phyloP scores from a whole-genome alignment of 202 grass and related monocot species.

The Alloteropsis angusta region DNA sequence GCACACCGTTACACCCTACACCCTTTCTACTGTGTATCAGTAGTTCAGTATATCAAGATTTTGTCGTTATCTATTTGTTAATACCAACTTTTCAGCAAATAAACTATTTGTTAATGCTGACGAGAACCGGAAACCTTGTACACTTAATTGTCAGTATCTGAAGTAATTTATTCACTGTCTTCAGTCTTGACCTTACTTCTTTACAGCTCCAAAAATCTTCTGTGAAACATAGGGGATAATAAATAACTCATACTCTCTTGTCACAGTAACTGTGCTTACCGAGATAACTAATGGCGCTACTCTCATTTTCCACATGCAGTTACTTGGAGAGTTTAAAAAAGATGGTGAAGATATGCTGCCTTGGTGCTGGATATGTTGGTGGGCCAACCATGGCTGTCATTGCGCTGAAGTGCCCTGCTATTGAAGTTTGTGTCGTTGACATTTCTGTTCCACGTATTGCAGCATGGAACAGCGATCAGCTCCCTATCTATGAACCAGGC shows the following conservation, averaged over 20 bases:
- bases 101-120: neutral
- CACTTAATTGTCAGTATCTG: neutral
- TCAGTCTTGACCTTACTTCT: neutral
- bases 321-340: constrained; percentile 9
- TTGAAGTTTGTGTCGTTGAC: constrained; percentile 72
- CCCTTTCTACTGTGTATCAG: neutral
- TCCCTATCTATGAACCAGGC: constrained; percentile 78
- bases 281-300: neutral
- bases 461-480: constrained; percentile 74
- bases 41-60: neutral
- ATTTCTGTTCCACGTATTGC: constrained; percentile 52
- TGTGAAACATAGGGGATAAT: neutral
- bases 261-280: neutral
- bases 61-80: neutral
- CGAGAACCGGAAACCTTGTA: neutral
- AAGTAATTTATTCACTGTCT: neutral
- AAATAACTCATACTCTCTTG: neutral
- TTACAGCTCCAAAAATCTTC: neutral
- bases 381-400: constrained; percentile 90
- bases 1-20: too few species aligned
- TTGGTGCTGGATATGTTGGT: constrained; percentile 80
- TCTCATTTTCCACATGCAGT: neutral
- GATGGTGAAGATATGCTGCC: constrained; percentile 90
- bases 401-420: constrained; percentile 56
- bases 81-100: neutral